Evolutionary conservation across 257 asterid genomes (phyloP).

Genomic region (Lithospermum erythrorhizon): DNA sequence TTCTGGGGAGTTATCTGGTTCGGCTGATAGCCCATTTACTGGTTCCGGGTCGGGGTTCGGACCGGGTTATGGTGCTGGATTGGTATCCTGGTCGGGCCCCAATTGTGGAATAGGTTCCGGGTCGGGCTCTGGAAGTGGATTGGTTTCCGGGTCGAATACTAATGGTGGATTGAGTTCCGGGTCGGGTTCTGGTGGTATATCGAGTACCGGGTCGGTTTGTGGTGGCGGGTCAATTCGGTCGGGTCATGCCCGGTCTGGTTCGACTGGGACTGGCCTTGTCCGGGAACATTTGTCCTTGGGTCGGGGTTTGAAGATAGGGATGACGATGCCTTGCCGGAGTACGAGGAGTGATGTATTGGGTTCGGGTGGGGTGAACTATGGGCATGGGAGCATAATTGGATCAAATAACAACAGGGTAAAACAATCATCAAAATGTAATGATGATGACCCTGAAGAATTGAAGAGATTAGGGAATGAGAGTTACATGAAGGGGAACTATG

Average conservation of each 20-base stretch:
- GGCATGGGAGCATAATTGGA: slow-evolving; percentile 75
- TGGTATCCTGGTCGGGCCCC: not conserved
- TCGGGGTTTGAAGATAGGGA: slow-evolving; percentile 47
- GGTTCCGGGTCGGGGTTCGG: not conserved
- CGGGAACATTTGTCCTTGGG: slow-evolving; percentile 85
- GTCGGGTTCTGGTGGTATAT: no score
- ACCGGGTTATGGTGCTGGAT: no score
- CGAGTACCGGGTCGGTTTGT: slow-evolving; percentile 8
- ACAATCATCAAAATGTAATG: slow-evolving; percentile 11
- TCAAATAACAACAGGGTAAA: slow-evolving; percentile 23
- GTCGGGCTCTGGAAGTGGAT: no score
- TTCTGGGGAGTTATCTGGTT: slow-evolving; percentile 40
- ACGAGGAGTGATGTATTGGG: slow-evolving; percentile 53
- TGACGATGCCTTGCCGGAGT: slow-evolving; percentile 41
- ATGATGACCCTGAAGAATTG: slow-evolving; percentile 75
- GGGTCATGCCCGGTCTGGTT: slow-evolving; percentile 51
- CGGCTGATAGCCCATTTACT: slow-evolving; percentile 43
- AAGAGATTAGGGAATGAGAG: slow-evolving; percentile 69
- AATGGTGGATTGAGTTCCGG: no score
- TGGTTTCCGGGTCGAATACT: not conserved
- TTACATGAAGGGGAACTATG: slow-evolving; percentile 51
- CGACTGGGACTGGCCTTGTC: slow-evolving; percentile 44
- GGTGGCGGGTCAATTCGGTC: slow-evolving; percentile 4
- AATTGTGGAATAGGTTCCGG: not conserved
- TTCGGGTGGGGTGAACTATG: slow-evolving; percentile 49